Evolutionary conservation across 257 asterid genomes (phyloP).

Genomic region (Leptodermis oblonga): DNA sequence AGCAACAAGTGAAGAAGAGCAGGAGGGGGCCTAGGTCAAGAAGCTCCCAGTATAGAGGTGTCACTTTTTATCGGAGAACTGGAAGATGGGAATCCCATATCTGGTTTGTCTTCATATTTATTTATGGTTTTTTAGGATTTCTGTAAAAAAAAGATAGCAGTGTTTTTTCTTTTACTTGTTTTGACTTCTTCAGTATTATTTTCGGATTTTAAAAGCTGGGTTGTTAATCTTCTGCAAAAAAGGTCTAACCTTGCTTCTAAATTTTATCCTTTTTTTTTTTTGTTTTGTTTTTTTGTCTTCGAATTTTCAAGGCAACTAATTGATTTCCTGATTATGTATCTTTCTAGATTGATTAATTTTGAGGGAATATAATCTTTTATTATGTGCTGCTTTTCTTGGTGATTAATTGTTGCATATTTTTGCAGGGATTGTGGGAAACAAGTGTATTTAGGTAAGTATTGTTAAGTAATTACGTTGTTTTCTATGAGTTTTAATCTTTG

Average conservation of each 20-base stretch:
- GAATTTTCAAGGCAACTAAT: not conserved
- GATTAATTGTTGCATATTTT: slow-evolving; percentile 21
- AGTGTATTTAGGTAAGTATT: slow-evolving; percentile 72
- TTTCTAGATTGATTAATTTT: not conserved
- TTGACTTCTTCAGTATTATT: not conserved
- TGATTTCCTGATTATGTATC: no score
- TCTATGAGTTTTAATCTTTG: not conserved
- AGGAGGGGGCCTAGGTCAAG: slow-evolving; percentile 96
- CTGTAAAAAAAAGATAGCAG: no score
- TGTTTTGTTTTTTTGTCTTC: not conserved
- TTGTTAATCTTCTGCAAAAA: not conserved
- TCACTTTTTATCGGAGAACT: slow-evolving; percentile 89
- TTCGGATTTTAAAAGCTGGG: not conserved
- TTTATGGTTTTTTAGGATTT: not conserved
- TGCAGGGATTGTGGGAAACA: slow-evolving; percentile 99
- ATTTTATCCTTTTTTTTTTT: no score
- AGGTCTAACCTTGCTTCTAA: not conserved
- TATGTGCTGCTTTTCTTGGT: not conserved
- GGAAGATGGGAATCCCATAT: slow-evolving; percentile 99
- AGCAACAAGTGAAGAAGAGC: slow-evolving; percentile 51
- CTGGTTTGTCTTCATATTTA: slow-evolving; percentile 42
- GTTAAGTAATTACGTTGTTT: slow-evolving; percentile 4
- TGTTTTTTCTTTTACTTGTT: not conserved
- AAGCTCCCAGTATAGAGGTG: slow-evolving; percentile 97
- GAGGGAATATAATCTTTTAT: not conserved